Conservation (phyloP, 805 yeast species). For the Spathaspora gorwiae region DNA sequence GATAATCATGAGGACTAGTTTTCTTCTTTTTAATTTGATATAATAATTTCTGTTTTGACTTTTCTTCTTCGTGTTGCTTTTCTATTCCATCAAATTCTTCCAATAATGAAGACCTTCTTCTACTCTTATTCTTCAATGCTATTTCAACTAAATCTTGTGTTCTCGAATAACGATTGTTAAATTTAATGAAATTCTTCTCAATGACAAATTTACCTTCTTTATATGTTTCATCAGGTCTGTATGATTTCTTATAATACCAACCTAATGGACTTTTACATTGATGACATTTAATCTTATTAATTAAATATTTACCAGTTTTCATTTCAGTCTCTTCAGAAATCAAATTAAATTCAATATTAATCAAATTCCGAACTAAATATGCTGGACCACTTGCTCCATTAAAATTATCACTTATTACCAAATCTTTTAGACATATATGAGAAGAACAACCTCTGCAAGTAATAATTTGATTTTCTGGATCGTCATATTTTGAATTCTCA, state of each 20-base stretch:
- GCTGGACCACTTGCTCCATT: slow-evolving; percentile 40
- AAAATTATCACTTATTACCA: slow-evolving; percentile 36
- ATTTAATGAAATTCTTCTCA: slow-evolving; percentile 31
- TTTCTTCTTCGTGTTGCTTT: not conserved
- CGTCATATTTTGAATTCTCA: slow-evolving; percentile 32
- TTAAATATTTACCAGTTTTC: slow-evolving; percentile 37
- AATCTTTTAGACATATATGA: slow-evolving; percentile 34
- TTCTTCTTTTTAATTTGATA: slow-evolving; percentile 3
- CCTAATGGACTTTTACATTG: slow-evolving; percentile 35
- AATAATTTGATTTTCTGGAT: slow-evolving; percentile 33
- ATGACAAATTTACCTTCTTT: slow-evolving; percentile 44
- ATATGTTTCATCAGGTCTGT: slow-evolving; percentile 29
- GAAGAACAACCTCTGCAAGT: slow-evolving; percentile 38
- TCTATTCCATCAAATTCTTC: slow-evolving; percentile 9
- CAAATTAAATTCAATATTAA: slow-evolving; percentile 27
- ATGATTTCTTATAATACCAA: slow-evolving; percentile 40
- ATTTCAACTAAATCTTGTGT: slow-evolving; percentile 29
- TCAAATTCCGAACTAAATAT: slow-evolving; percentile 34
- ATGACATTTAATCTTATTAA: slow-evolving; percentile 34
- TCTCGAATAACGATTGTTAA: slow-evolving; percentile 31
- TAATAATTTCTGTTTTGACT: not conserved
- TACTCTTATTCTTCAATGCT: slow-evolving; percentile 14
- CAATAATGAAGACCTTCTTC: slow-evolving; percentile 13
- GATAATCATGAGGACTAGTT: not conserved
- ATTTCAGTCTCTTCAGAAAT: slow-evolving; percentile 28